Conservation (phyloP, 768 basidiomycete species). For the Panus rudis region DNA sequence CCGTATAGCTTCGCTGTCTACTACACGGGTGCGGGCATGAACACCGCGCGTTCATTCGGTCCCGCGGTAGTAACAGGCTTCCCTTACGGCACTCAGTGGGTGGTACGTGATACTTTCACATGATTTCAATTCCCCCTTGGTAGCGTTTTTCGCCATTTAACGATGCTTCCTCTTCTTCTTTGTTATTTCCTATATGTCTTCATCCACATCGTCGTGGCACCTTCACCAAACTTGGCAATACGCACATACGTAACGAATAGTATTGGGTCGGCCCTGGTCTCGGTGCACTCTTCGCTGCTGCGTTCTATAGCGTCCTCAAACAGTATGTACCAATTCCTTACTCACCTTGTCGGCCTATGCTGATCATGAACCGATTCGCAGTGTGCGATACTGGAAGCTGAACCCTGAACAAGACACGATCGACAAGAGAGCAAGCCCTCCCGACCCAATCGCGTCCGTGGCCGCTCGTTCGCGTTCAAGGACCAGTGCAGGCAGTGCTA, state of each 20-base stretch:
- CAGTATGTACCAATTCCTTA: conserved; percentile 24
- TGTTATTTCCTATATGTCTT: no score
- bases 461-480: conserved; percentile 7
- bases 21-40: conserved; percentile 64
- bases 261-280: conserved; percentile 70
- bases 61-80: conserved; percentile 65
- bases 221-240: no score
- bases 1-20: conserved; percentile 44
- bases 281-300: conserved; percentile 53
- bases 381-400: conserved; percentile 47
- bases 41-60: conserved; percentile 64
- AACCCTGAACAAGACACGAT: conserved; percentile 41
- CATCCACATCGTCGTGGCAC: conserved; percentile 2
- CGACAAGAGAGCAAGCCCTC: conserved; percentile 35
- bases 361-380: conserved; percentile 18
- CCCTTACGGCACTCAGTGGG: conserved; percentile 46
- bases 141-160: no score
- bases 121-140: neutral
- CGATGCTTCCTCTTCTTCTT: no score
- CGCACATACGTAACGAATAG: conserved; percentile 30
- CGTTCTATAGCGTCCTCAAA: conserved; percentile 54
- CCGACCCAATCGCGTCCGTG: conserved; percentile 25
- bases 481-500: conserved; percentile 2
- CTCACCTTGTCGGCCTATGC: neutral
- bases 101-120: conserved; percentile 34